Base-by-base conservation (phyloP, 306 rosid genomes). In the Malus domestica region DNA sequence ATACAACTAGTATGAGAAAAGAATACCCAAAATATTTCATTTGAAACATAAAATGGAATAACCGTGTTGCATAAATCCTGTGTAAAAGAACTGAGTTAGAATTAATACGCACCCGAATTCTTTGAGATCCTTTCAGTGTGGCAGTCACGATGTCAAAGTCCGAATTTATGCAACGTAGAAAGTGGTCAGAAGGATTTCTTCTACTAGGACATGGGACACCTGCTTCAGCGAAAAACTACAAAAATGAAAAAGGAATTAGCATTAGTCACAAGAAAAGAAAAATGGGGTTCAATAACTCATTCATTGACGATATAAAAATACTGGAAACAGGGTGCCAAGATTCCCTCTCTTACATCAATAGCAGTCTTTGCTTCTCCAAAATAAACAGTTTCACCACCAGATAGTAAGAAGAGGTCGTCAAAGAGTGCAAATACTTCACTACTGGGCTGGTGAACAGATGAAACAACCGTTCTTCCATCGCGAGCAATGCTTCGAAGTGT, bases 131-230 rank as follows among this genome's bases (percentile, higher is more conserved):
- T 81, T 90, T 89, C 55, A 92, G 82, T 30, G 97, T 86, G 88
- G 96, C 91, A 25, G 91, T 87, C 29, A 92, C 93, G 62, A 84
- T 63, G 73, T 92, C 97, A 4, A 90, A 92, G 67, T 92, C 97
- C 76, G 94, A 89, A 79, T 92, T 92, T 89, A 92, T 79, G 30
- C 97, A 92, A 22, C 97, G 83, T 45, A 92, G 82, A 87, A 92
- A 92, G 84, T 92, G 97, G 80, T 92, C 97, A 66, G 97, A 92
- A 68, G 97, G 97, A 78, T 92, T 92, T 72, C 91, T 85, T 80
- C 86, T 88, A 35, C 83, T 88, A 23, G 97, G 97, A 82, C 97
- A 92, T 72, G 96, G 97, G 74, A 92, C 88, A 70, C 91, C 96
- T 8, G 96, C 90, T 84, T 92, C 96, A 70, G 90, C 95, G 58